A percentile compares a stretch with the other conserved stretches of the same genome.
phyloP scores from a whole-genome alignment of 768 basidiomycete genomes.

The Pleurotus djamor region DNA sequence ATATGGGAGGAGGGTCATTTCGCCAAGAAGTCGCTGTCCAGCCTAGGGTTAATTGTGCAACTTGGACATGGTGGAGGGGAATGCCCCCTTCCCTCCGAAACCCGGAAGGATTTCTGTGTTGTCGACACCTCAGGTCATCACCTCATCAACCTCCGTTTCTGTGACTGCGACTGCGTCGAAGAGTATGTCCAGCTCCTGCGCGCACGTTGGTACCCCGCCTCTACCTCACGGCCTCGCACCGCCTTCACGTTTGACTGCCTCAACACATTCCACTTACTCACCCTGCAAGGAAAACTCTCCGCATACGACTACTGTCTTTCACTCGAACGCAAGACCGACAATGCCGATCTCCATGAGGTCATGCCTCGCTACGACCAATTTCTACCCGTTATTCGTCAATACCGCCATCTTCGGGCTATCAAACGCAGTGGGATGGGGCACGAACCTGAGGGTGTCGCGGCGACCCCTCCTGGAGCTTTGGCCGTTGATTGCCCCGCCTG shows the following conservation, averaged over 20 bases:
- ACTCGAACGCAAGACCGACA: constrained; percentile 5
- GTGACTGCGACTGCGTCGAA: constrained; percentile 12
- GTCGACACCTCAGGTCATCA: constrained; percentile 23
- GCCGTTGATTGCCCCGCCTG: constrained; percentile 23
- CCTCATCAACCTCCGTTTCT: constrained; percentile 17
- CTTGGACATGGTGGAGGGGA: constrained; percentile 6
- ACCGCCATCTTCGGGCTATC: constrained; percentile 17
- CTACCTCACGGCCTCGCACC: background rate
- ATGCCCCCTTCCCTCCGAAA: background rate
- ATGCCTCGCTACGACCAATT: constrained; percentile 9
- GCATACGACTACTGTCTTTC: constrained; percentile 9
- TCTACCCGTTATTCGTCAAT: constrained; percentile 8
- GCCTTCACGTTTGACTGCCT: constrained; percentile 10
- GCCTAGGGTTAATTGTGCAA: constrained; percentile 6
- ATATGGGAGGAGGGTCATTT: constrained; percentile 5
- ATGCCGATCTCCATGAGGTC: background rate
- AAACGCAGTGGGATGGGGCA: constrained; percentile 19
- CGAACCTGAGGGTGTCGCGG: background rate
- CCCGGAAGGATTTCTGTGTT: constrained; percentile 4
- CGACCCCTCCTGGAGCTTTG: constrained; percentile 11
- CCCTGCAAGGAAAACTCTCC: constrained; percentile 7
- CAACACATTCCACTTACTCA: constrained; percentile 10
- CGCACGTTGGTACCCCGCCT: constrained; percentile 4
- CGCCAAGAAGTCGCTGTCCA: background rate
- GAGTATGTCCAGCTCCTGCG: constrained; percentile 7